These are phyloP conservation scores for Citrus mangshanensis DNA, from an alignment of 345 rosid species.

Conservation along the genomic window DNA sequence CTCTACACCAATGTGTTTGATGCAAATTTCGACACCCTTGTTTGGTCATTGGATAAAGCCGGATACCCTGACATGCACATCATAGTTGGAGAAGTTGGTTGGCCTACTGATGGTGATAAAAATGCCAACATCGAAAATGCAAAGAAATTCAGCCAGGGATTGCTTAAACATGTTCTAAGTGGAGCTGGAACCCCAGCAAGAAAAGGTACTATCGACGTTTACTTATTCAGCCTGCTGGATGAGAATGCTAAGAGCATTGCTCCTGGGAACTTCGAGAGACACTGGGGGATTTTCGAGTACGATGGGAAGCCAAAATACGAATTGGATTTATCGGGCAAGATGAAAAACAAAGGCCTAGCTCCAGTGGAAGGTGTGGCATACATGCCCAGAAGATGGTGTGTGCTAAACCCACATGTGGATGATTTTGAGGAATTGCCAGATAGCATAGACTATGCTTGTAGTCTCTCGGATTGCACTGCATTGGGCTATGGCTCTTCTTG, in stretches of 20 bases:
- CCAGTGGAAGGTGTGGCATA: conserved; percentile 60
- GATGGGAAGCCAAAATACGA: conserved; percentile 70
- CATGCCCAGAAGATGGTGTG: conserved; percentile 58
- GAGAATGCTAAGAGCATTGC: conserved; percentile 62
- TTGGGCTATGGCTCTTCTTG: conserved; percentile 76
- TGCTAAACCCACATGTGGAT: conserved; percentile 38
- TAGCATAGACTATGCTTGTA: conserved; percentile 63
- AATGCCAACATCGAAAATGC: conserved; percentile 51
- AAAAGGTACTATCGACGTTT: conserved; percentile 49
- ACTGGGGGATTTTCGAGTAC: conserved; percentile 66
- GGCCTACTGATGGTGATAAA: conserved; percentile 80
- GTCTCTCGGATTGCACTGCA: conserved; percentile 69
- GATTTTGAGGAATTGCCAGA: conserved; percentile 41
- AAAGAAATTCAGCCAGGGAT: conserved; percentile 61
- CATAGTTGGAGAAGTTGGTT: conserved; percentile 73
- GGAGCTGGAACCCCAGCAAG: conserved; percentile 68
- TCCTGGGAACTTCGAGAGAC: conserved; percentile 70
- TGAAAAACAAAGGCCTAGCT: conserved; percentile 32
- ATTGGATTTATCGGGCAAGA: conserved; percentile 45
- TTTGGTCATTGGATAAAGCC: conserved; percentile 54
- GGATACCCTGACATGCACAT: conserved; percentile 63
- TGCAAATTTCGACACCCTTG: conserved; percentile 71
- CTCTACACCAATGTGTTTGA: conserved; percentile 68
- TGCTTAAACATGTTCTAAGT: conserved; percentile 44
- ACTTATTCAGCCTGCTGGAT: conserved; percentile 63